A percentile compares a stretch with the other conserved stretches of the same genome.
Evolutionary conservation across 2,329 filamentous ascomycete species (phyloP).

Genomic region (Teratosphaeria gauchensis): DNA sequence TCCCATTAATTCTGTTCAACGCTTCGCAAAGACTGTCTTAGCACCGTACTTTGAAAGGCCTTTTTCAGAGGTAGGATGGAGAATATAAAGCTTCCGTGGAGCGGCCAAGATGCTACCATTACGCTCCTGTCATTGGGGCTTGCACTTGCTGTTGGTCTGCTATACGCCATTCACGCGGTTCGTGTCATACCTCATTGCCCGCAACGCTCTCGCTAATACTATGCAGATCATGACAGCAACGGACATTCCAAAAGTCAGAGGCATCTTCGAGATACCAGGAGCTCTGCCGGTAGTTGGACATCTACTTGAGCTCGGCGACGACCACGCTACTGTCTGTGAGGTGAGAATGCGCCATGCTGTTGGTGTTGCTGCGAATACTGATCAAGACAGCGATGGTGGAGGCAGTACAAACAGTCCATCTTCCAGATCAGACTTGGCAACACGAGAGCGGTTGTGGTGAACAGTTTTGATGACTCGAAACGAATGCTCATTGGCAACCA

Average conservation of each 20-base stretch:
- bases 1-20: background rate
- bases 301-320: slow-evolving; percentile 42
- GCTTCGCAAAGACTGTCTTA: background rate
- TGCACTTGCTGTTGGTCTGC: background rate
- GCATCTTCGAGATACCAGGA: slow-evolving; percentile 42
- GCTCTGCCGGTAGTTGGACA: slow-evolving; percentile 43
- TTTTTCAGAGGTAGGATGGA: background rate
- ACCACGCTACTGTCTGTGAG: slow-evolving; percentile 44
- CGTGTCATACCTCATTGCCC: background rate
- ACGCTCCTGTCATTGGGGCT: background rate
- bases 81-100: background rate
- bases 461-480: slow-evolving; percentile 44
- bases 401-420: slow-evolving; percentile 37
- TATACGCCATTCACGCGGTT: background rate
- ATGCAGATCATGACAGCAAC: slow-evolving; percentile 20
- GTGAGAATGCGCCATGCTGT: background rate
- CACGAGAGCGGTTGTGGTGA: slow-evolving; percentile 43
- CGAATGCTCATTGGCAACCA: slow-evolving; percentile 43
- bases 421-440: slow-evolving; percentile 47
- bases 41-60: background rate
- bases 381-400: slow-evolving; percentile 32
- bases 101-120: background rate
- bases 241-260: slow-evolving; percentile 41
- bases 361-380: background rate
- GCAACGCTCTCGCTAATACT: background rate